Base-by-base conservation (phyloP, 2,329 filamentous ascomycete genomes). In the Purpureocillium takamizusanense region DNA sequence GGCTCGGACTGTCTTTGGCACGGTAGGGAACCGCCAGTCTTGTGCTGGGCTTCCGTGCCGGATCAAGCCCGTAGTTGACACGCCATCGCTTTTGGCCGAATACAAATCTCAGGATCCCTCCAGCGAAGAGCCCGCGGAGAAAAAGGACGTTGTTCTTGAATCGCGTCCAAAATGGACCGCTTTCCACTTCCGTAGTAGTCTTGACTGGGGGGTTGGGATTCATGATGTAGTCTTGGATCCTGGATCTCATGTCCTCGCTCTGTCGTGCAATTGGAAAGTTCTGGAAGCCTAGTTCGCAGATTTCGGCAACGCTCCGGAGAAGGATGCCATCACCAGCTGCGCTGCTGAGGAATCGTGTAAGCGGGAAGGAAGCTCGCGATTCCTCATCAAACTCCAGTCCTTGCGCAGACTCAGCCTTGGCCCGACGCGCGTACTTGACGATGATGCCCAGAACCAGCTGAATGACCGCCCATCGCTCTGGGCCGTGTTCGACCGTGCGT, bases 11-110 rank as follows among this genome's bases (percentile, higher is more conserved):
- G 38, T 75, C 75, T 42, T 81, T 81, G 1, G 73, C 74, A 9
- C 61, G 62, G 42, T 69, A 82, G 0, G 76, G 78, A 0, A 81
- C 72, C 0, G 71, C 69, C 1, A 80, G 62, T 37, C 50, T 57
- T 0, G 66, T 70, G 0, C 38, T 29, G 0, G 69, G 68, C 0
- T 40, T 43, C 13, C 74, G 52, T 0, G 37, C 46, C 0, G 47
- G 40, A 48, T 76, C 67, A 2, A 74, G 59, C 0, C 80, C 78
- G 43, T 77, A 84, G 38, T 81, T 69, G 0, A 83, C 78, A 2
- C 70, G 56, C 72, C 74, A 83, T 1, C 78, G 61, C 48, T 81
- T 82, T 13, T 68, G 54, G 0, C 56, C 52, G 1, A 83, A 57
- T 0, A 59, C 61, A 40, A 77, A 78, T 0, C 45, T 45, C 0